These are phyloP conservation scores for Alternaria ventricosa DNA, from an alignment of 2,329 filamentous ascomycete genomes.

Conservation along the genomic window DNA sequence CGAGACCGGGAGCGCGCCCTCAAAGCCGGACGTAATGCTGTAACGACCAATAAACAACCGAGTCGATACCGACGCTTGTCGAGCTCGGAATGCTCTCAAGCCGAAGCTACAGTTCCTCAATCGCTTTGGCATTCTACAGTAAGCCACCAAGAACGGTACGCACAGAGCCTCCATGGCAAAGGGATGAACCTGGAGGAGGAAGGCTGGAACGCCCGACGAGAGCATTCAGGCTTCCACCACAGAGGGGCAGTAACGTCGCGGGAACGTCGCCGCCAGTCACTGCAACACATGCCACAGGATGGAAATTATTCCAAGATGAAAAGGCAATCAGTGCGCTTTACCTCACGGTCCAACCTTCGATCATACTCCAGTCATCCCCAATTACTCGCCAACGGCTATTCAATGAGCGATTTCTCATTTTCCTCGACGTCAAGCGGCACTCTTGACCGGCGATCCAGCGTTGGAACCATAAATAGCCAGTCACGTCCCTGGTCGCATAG, in stretches of 20 bases:
- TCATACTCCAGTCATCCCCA: constrained; percentile 23
- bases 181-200: constrained; percentile 5
- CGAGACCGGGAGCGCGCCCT: background rate
- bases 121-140: constrained; percentile 6
- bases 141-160: constrained; percentile 2
- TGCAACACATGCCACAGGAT: constrained; percentile 11
- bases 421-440: background rate
- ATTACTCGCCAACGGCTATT: constrained; percentile 18
- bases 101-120: constrained; percentile 1
- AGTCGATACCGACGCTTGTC: constrained; percentile 24
- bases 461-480: constrained; percentile 1
- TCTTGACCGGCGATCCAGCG: constrained; percentile 12
- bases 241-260: constrained; percentile 24
- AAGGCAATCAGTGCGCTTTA: constrained; percentile 9
- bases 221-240: constrained; percentile 20
- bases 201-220: constrained; percentile 28
- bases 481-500: background rate
- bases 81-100: background rate
- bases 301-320: constrained; percentile 16
- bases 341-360: constrained; percentile 11
- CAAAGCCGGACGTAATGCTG: background rate
- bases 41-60: constrained; percentile 17
- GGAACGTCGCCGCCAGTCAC: constrained; percentile 13
- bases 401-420: constrained; percentile 7
- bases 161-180: background rate